Conservation (phyloP, 345 rosid genomes). For the Salix viminalis region DNA sequence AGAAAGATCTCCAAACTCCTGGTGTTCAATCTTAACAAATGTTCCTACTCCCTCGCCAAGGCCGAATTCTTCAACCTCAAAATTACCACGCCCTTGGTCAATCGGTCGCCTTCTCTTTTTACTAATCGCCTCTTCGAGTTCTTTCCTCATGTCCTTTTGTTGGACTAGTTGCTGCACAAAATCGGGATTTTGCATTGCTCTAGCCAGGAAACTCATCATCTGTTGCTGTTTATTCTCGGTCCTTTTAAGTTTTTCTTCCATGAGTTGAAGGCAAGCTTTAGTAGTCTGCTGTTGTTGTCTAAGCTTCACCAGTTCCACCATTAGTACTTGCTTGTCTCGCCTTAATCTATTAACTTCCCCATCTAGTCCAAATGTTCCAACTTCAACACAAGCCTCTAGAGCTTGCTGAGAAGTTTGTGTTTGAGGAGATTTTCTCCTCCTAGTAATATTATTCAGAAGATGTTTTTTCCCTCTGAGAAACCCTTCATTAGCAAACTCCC, state of each 20-base stretch:
- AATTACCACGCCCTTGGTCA: conserved; percentile 35
- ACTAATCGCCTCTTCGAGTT: conserved; percentile 49
- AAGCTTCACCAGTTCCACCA: conserved; percentile 57
- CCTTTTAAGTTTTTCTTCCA: conserved; percentile 53
- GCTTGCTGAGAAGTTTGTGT: conserved; percentile 38
- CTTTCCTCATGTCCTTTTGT: conserved; percentile 46
- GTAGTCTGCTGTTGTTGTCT: conserved; percentile 61
- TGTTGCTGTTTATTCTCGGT: conserved; percentile 62
- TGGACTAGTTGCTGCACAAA: conserved; percentile 52
- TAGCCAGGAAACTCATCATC: conserved; percentile 70
- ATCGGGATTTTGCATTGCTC: conserved; percentile 60
- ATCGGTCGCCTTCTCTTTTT: conserved; percentile 53
- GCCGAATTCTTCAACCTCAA: conserved; percentile 22
- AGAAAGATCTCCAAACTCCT: conserved; percentile 36
- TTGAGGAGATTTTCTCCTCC: conserved; percentile 49
- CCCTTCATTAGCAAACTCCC: conserved; percentile 84
- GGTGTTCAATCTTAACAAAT: conserved; percentile 40
- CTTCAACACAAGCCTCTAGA: conserved; percentile 59
- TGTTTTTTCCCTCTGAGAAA: conserved; percentile 70
- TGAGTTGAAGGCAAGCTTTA: conserved; percentile 38
- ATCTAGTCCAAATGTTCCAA: conserved; percentile 57
- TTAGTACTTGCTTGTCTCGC: conserved; percentile 60
- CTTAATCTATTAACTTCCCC: conserved; percentile 51
- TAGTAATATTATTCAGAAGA: conserved; percentile 48
- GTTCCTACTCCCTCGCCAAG: conserved; percentile 13